phyloP scores from a whole-genome alignment of 148 eudicot species.

The Vaccinium corymbosum region DNA sequence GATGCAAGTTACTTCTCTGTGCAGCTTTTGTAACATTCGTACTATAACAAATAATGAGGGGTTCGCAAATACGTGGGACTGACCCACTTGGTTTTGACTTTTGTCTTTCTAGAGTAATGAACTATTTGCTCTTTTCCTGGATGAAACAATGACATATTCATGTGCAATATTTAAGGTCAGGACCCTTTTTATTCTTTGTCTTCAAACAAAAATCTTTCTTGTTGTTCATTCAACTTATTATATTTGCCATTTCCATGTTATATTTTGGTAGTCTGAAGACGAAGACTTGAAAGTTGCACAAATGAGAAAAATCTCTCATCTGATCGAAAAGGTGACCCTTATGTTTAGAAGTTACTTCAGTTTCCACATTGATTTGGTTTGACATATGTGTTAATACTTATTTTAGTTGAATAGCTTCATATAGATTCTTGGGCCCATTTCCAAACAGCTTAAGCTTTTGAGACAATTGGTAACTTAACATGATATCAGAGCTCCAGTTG shows the following conservation, averaged over 20 bases:
- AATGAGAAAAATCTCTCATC: slow-evolving; percentile 57
- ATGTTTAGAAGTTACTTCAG: neutral
- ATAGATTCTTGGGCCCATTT: no score
- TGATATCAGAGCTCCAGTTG: no score
- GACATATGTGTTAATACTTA: neutral
- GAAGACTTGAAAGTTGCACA: slow-evolving; percentile 88
- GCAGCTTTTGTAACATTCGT: neutral
- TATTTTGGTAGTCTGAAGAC: slow-evolving; percentile 43
- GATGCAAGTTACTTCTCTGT: neutral
- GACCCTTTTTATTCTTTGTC: neutral
- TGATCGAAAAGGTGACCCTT: slow-evolving; percentile 58
- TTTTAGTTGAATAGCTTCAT: no score
- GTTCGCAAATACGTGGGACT: neutral
- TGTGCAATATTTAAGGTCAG: slow-evolving; percentile 88
- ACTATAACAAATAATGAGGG: neutral
- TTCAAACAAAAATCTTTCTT: neutral
- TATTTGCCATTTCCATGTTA: slow-evolving; percentile 6
- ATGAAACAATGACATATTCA: slow-evolving; percentile 95
- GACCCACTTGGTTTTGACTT: slow-evolving; percentile 3
- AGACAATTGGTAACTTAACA: no score
- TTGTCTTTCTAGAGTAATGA: slow-evolving; percentile 68
- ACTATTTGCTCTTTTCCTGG: slow-evolving; percentile 85
- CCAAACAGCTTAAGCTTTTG: no score
- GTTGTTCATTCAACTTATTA: neutral
- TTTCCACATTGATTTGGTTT: neutral